Conservation (phyloP, 305 asterid genomes). For the Solanum hybrid region DNA sequence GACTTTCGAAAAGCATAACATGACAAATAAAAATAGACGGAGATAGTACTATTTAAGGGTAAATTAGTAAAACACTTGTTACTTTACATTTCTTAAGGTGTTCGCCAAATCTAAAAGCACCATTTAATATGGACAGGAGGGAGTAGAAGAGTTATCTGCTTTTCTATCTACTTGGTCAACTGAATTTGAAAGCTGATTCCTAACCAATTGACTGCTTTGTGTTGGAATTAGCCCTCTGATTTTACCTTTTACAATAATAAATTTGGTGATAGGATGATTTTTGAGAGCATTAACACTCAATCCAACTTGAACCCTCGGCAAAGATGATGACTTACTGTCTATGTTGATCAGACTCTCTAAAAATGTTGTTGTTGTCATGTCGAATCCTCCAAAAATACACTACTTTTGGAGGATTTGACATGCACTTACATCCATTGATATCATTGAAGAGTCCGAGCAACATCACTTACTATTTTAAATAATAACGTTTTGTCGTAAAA, state of each 20-base stretch:
- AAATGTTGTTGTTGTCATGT: not conserved
- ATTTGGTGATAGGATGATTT: not conserved
- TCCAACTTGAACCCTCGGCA: not conserved
- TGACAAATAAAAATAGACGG: too few species aligned
- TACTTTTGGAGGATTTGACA: too few species aligned
- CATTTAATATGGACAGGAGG: not conserved
- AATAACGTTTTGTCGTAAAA: too few species aligned
- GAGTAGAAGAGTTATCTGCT: not conserved
- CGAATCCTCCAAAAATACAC: not conserved
- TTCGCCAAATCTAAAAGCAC: not conserved
- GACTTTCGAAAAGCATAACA: not conserved
- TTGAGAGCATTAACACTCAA: not conserved
- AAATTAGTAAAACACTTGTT: not conserved
- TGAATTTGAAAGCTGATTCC: not conserved
- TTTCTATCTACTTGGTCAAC: not conserved
- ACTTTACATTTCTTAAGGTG: not conserved
- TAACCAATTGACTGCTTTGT: not conserved
- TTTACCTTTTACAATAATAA: not conserved
- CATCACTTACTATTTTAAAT: not conserved
- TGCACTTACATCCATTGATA: not conserved
- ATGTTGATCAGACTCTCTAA: not conserved
- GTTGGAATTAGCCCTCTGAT: not conserved
- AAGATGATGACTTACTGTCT: not conserved
- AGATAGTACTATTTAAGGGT: not conserved
- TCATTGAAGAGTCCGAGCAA: not conserved